These are phyloP conservation scores for Cyclaneusma minus DNA, from an alignment of 2,329 filamentous ascomycete genomes.

Conservation along the genomic window DNA sequence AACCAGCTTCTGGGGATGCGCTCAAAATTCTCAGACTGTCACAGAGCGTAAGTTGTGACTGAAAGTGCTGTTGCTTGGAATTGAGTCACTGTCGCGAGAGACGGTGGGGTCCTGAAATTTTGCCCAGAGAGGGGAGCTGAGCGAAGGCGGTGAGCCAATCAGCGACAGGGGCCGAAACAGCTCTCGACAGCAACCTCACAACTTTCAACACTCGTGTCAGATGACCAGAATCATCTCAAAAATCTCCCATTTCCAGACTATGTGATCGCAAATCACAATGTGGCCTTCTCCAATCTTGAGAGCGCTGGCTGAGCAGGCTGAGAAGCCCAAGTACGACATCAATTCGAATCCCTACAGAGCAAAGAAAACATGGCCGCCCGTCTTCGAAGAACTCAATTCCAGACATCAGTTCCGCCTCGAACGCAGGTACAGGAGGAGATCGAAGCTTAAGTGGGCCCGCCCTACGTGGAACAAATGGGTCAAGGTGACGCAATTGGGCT, in stretches of 20 bases:
- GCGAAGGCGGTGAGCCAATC: too few relatives aligned
- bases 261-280: conserved; percentile 22
- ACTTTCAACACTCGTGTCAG: too few relatives aligned
- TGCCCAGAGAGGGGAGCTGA: too few relatives aligned
- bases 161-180: too few relatives aligned
- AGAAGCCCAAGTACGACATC: conserved; percentile 14
- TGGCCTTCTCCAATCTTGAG: conserved; percentile 28
- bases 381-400: conserved; percentile 51
- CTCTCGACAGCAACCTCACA: too few relatives aligned
- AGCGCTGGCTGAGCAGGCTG: conserved; percentile 23
- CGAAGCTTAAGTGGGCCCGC: conserved; percentile 42
- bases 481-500: conserved; percentile 41
- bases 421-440: conserved; percentile 59
- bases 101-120: too few relatives aligned
- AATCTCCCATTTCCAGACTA: background rate
- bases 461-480: conserved; percentile 50
- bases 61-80: too few relatives aligned
- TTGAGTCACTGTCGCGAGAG: too few relatives aligned
- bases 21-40: conserved; percentile 3
- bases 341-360: conserved; percentile 42
- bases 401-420: conserved; percentile 68
- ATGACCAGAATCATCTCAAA: too few relatives aligned
- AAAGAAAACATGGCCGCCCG: conserved; percentile 64
- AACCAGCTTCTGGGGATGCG: conserved; percentile 2
- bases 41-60: conserved; percentile 2